Percentiles rank a stretch among this genome's conserved stretches.
Conservation (phyloP, 768 basidiomycete species). For the Pisolithus sp. region DNA sequence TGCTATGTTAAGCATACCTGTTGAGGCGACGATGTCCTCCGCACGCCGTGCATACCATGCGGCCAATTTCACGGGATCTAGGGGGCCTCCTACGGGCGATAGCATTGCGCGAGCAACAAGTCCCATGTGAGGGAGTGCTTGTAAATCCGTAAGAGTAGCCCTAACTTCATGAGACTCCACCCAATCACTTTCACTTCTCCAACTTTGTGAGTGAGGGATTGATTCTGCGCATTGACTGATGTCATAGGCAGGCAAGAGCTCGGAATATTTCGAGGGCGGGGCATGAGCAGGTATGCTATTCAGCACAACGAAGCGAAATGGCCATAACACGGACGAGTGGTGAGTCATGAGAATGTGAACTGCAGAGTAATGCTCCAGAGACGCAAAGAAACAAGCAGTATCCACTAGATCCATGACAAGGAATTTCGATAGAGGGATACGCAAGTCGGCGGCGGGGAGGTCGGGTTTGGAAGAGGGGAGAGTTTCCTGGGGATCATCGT, state of each 20-base stretch:
- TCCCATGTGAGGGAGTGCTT: slow-evolving; percentile 9
- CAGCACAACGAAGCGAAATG: slow-evolving; percentile 63
- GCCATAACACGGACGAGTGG: slow-evolving; percentile 56
- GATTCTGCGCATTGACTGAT: slow-evolving; percentile 39
- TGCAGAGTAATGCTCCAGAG: slow-evolving; percentile 50
- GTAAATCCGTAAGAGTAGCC: slow-evolving; percentile 32
- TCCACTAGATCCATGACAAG: slow-evolving; percentile 51
- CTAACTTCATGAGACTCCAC: slow-evolving; percentile 44
- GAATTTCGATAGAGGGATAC: slow-evolving; percentile 57
- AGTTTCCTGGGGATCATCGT: slow-evolving; percentile 38
- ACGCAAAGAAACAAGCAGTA: slow-evolving; percentile 61
- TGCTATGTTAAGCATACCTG: slow-evolving; percentile 76
- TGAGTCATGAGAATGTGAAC: slow-evolving; percentile 52
- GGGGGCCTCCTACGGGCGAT: slow-evolving; percentile 5
- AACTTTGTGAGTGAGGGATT: slow-evolving; percentile 24
- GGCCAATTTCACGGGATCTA: slow-evolving; percentile 37
- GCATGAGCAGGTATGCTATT: slow-evolving; percentile 70
- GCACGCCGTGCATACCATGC: slow-evolving; percentile 74
- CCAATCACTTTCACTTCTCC: slow-evolving; percentile 56
- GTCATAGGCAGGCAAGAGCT: slow-evolving; percentile 61
- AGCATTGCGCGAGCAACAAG: slow-evolving; percentile 8
- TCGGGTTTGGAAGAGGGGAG: slow-evolving; percentile 10
- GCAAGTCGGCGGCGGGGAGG: slow-evolving; percentile 27
- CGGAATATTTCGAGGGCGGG: slow-evolving; percentile 53
- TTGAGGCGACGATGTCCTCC: slow-evolving; percentile 49